Evolutionary conservation across 2,329 filamentous ascomycete species (phyloP).

Genomic region (Pseudogymnoascus sp.): DNA sequence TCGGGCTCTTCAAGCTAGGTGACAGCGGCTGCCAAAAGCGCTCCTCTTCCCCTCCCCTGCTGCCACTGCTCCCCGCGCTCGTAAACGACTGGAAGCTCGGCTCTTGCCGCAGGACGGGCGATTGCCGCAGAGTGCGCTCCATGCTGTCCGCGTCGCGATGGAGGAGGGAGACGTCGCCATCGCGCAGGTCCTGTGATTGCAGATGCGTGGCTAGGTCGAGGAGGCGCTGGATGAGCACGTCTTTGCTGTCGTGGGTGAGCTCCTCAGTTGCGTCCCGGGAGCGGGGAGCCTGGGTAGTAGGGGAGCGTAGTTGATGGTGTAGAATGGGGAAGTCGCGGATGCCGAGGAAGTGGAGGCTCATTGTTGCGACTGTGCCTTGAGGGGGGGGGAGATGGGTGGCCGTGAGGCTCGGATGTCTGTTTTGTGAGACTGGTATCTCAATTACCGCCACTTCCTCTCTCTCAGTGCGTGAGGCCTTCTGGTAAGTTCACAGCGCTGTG

Average conservation of each 20-base stretch:
- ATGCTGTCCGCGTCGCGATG: conserved; percentile 32
- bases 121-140: conserved; percentile 26
- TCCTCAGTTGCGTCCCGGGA: conserved; percentile 16
- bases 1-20: conserved; percentile 14
- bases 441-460: neutral
- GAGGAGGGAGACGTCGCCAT: conserved; percentile 26
- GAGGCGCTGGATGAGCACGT: conserved; percentile 29
- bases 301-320: conserved; percentile 22
- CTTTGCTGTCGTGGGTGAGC: conserved; percentile 25
- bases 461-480: neutral
- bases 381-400: neutral
- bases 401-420: neutral
- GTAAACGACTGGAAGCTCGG: conserved; percentile 16
- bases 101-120: conserved; percentile 13
- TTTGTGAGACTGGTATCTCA: neutral
- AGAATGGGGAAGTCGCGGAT: conserved; percentile 22
- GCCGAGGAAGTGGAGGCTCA: conserved; percentile 25
- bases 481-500: neutral
- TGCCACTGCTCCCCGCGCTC: conserved; percentile 17
- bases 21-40: conserved; percentile 23
- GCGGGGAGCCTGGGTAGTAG: conserved; percentile 12
- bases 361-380: conserved; percentile 12
- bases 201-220: conserved; percentile 28
- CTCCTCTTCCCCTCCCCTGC: conserved; percentile 15
- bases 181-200: conserved; percentile 23